A percentile compares a stretch with the other conserved stretches of the same genome.
These are phyloP conservation scores for Neurospora sp. DNA, from an alignment of 495 filamentous ascomycete genomes.

Conservation along the genomic window DNA sequence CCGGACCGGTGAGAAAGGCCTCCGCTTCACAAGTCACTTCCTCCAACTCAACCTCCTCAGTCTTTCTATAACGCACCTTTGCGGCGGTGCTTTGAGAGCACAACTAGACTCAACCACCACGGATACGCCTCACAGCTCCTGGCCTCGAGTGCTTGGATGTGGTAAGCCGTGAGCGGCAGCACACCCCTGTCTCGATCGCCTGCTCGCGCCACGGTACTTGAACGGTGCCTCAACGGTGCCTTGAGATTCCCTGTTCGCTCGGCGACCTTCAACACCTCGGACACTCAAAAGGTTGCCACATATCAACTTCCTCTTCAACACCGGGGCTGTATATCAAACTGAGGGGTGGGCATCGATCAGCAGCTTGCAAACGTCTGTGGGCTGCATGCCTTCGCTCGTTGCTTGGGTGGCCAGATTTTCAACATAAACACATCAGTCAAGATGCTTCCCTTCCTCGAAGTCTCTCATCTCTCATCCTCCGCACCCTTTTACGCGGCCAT, in stretches of 20 bases:
- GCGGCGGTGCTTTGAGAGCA: not conserved
- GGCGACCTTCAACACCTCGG: not conserved
- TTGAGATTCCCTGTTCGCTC: not conserved
- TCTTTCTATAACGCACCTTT: not conserved
- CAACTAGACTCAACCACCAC: not conserved
- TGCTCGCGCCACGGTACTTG: not conserved
- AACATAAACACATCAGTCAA: slow-evolving; percentile 3
- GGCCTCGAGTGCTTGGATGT: not conserved
- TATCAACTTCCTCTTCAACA: not conserved
- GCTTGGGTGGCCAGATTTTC: not conserved
- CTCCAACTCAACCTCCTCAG: not conserved
- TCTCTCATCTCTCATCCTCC: slow-evolving; percentile 66
- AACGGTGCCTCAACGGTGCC: not conserved
- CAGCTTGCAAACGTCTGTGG: not conserved
- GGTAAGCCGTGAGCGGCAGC: not conserved
- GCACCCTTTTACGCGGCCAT: slow-evolving; percentile 74
- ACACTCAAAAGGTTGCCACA: not conserved
- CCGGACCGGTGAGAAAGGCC: not conserved
- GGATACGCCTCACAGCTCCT: not conserved
- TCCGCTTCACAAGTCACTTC: not conserved
- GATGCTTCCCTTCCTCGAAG: slow-evolving; percentile 41
- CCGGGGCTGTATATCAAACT: not conserved
- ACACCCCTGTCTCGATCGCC: not conserved
- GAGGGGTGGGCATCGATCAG: not conserved
- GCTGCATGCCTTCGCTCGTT: not conserved